Evolutionary conservation across 495 filamentous ascomycete genomes (phyloP), one percentile per base, ranked within the genome.

Genomic region (Haplographium delicatum): DNA sequence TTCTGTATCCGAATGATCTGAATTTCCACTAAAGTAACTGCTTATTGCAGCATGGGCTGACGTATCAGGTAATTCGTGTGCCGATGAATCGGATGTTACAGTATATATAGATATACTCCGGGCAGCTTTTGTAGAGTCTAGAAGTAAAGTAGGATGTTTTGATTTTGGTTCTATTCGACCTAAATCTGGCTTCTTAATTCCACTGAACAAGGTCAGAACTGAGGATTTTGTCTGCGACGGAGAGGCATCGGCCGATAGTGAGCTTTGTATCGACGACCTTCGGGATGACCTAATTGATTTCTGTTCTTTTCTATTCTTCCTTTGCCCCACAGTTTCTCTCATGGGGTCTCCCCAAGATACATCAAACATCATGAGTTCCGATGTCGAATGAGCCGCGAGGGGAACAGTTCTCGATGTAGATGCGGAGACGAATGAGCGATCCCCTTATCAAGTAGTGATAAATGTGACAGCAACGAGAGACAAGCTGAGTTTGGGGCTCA

Each of bases 311-410:
- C 54, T 47, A 40, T 4, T 51, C 33, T 57, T 62, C 26, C 71
- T 65, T 23, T 68, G 54, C 3, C 65, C 75, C 42, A 79, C 65
- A 4, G 62, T 63, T 60, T 77, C 75, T 45, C 58, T 46, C 15
- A 61, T 60, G 22, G 68, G 65, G 44, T 77, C 75, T 5, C 65
- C 62, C 74, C 74, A 79, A 47, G 73, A 60, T 37, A 75, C 70
- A 47, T 77, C 74, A 46, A 75, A 79, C 75, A 79, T 79, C 5
- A 13, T 45, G 20, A 9, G 27, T 15, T 28, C 7, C 15, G 25
- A 26, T n/a, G n/a, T n/a, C n/a, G n/a, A n/a, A n/a, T n/a, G n/a
- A 44, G 25, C 26, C 5, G 2, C 13, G 19, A 38, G n/a, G 28
- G 13, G 28, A 7, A 31, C 7, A 5, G 34, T n/a, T 38, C 34